phyloP scores from a whole-genome alignment of 2,329 filamentous ascomycete genomes.

The Alternaria gaisen region DNA sequence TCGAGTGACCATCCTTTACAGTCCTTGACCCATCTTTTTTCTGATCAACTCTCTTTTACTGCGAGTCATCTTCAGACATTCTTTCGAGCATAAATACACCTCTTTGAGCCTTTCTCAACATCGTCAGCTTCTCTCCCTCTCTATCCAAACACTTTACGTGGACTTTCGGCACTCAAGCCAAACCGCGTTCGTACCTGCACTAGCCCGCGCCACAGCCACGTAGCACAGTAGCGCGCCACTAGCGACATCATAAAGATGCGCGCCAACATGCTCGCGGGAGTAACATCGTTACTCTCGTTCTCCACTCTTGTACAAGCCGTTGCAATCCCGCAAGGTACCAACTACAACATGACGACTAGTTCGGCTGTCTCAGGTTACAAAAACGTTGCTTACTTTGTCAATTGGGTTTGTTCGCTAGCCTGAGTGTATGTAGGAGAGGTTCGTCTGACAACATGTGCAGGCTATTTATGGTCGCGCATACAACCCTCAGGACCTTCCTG shows the following conservation, averaged over 20 bases:
- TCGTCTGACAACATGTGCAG: conserved; percentile 27
- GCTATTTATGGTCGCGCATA: conserved; percentile 51
- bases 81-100: conserved; percentile 5
- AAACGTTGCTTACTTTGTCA: conserved; percentile 52
- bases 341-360: conserved; percentile 21
- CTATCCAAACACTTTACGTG: background rate
- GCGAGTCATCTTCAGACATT: background rate
- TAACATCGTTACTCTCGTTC: conserved; percentile 33
- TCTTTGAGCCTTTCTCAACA: background rate
- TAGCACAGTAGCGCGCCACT: conserved; percentile 34
- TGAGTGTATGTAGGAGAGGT: background rate
- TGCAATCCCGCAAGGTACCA: conserved; percentile 31
- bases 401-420: conserved; percentile 41
- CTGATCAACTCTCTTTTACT: background rate
- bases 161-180: conserved; percentile 13
- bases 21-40: conserved; percentile 2
- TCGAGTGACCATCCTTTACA: conserved; percentile 14
- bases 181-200: conserved; percentile 28
- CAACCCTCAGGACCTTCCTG: conserved; percentile 48
- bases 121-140: background rate
- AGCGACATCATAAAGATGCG: conserved; percentile 34
- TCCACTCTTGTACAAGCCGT: conserved; percentile 27
- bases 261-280: conserved; percentile 33
- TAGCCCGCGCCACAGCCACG: conserved; percentile 32
- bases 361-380: conserved; percentile 41